Evolutionary conservation across 495 filamentous ascomycete genomes (phyloP), one percentile per base, ranked within the genome.

Genomic region (Aspergillus affinis): DNA sequence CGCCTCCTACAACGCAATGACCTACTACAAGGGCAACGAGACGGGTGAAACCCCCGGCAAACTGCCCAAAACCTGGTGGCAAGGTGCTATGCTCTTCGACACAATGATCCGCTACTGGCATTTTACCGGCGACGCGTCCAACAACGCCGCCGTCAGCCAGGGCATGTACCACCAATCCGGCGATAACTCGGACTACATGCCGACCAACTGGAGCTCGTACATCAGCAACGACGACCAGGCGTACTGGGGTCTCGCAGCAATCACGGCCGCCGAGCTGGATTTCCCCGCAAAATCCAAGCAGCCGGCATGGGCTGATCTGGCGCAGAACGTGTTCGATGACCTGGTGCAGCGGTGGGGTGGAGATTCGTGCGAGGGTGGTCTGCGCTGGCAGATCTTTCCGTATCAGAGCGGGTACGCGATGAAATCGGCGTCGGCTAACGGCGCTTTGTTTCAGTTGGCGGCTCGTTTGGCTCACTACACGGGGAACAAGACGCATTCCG

Each of bases 331-430:
- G 13, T 90, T 88, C 72, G 87, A 89, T 72, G 72, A 78, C 52
- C 84, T 82, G 58, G 81, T 70, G 18, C 59, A 64, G 0, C 77
- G 88, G 32, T 93, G 90, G 90, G 72, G 91, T 54, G 70, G 73
- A 10, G 52, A 57, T 0, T 79, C 76, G 0, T 96, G 91, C 70
- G 81, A 79, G 46, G 91, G 91, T n/a, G 91, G 91, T 0, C 68
- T 94, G 45, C 78, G 85, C 56, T 94, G 91, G 91, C 90, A 93
- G 72, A 86, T 92, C 57, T 90, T 82, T 65, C 70, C 78, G 5
- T 90, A 88, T 73, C 89, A 92, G 71, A 85, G 77, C 29, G 91
- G 91, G 27, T 94, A 87, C 72, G 80, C 84, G 67, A 88, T 88
- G 77, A 91, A 90, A 69, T 91, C 91, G 72, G 78, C 82, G 26